Percentiles rank a stretch among this genome's conserved stretches.
These are phyloP conservation scores for Ceratocystis cubensis DNA, from an alignment of 2,329 filamentous ascomycete genomes.

Conservation along the genomic window DNA sequence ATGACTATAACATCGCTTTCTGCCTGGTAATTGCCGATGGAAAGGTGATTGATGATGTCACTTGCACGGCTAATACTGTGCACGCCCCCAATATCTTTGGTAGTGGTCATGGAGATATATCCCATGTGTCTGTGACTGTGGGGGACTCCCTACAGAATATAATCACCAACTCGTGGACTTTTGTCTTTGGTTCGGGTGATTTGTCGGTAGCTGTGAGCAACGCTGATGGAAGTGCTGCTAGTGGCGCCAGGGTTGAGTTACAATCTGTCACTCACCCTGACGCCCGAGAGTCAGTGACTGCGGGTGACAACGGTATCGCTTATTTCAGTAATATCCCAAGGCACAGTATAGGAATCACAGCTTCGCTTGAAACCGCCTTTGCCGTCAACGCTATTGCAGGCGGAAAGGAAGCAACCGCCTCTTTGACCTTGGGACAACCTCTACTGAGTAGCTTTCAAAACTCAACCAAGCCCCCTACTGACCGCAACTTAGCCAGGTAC, in stretches of 20 bases:
- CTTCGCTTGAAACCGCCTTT: conserved; percentile 9
- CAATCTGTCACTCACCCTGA: conserved; percentile 12
- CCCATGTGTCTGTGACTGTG: conserved; percentile 17
- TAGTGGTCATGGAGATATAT: neutral
- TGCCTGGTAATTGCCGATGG: conserved; percentile 16
- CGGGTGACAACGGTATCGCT: conserved; percentile 11
- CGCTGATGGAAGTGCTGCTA: neutral
- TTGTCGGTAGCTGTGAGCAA: conserved; percentile 14
- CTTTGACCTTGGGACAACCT: neutral
- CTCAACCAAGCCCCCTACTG: neutral
- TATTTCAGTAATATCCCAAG: conserved; percentile 9
- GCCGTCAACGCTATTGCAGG: conserved; percentile 15
- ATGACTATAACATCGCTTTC: conserved; percentile 4
- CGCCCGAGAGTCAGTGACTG: neutral
- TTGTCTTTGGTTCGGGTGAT: conserved; percentile 5
- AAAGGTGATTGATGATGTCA: neutral
- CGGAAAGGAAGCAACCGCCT: conserved; percentile 1
- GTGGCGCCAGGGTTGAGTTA: conserved; percentile 11
- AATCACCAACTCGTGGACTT: conserved; percentile 16
- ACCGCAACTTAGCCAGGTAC: neutral
- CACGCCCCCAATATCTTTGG: conserved; percentile 12
- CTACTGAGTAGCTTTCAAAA: neutral
- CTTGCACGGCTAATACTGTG: conserved; percentile 12
- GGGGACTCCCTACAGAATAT: conserved; percentile 10
- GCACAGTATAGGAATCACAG: conserved; percentile 17